These are phyloP conservation scores for Reticulascus tulasneorum DNA, from an alignment of 2,329 filamentous ascomycete species.

Conservation along the genomic window DNA sequence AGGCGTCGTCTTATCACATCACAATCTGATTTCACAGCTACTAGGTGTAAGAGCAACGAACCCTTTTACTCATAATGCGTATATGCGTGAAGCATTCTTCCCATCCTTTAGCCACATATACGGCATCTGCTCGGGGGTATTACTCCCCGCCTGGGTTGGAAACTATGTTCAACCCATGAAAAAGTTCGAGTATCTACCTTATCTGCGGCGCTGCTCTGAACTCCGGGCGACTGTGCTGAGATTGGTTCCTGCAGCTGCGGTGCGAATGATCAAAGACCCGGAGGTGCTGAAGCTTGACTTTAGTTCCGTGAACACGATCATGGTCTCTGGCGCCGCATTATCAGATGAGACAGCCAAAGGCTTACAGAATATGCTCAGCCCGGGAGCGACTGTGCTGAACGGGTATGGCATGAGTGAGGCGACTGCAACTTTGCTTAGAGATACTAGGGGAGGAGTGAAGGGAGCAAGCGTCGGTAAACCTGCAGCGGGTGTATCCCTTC, in stretches of 20 bases:
- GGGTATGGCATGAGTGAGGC: conserved; percentile 22
- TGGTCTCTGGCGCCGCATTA: conserved; percentile 18
- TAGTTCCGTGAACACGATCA: conserved; percentile 12
- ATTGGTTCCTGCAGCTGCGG: conserved; percentile 18
- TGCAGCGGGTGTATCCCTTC: conserved; percentile 15
- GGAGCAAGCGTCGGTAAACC: conserved; percentile 16
- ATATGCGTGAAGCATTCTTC: conserved; percentile 22
- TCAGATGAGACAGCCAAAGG: conserved; percentile 14
- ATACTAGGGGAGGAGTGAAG: conserved; percentile 14
- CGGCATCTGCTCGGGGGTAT: conserved; percentile 17
- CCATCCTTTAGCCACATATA: conserved; percentile 22
- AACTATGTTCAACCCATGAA: conserved; percentile 18
- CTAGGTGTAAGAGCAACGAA: conserved; percentile 17
- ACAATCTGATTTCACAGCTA: conserved; percentile 19
- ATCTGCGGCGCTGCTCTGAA: conserved; percentile 16
- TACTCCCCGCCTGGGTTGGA: conserved; percentile 18
- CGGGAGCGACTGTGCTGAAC: conserved; percentile 14
- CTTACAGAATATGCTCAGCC: conserved; percentile 11
- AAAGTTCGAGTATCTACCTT: conserved; percentile 16
- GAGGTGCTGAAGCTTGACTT: conserved; percentile 12
- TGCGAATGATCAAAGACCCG: conserved; percentile 17
- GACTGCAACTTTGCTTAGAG: conserved; percentile 16
- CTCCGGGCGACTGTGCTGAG: conserved; percentile 17
- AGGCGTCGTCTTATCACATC: conserved; percentile 18
- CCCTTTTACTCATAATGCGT: conserved; percentile 17